Base-by-base conservation (phyloP, 371 early-diverging fungal species). In the Mortierella sp. region DNA sequence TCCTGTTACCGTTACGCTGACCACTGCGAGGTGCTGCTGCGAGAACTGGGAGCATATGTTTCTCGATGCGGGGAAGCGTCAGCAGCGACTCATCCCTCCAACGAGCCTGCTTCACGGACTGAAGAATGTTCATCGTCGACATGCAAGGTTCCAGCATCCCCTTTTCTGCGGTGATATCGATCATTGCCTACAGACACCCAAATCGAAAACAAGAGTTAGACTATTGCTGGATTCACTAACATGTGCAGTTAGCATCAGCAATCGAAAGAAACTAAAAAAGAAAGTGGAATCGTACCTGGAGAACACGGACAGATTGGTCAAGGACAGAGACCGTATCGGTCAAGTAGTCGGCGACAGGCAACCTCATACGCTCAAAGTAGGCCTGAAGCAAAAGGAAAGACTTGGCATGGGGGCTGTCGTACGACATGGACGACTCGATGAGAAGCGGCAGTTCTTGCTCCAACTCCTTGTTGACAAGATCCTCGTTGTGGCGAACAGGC, bases 401-500 rank as follows among this genome's bases (percentile, higher is more conserved):
- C 88, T 98, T 98, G 57, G 95, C 94, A 79, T 97, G 97, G 8
- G 98, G 97, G 73, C 92, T 93, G 67, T 92, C 95, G 78, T 92
- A 96, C 21, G 90, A 84, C 61, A 90, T 90, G 11, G 90, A 82
- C 2, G 88, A 88, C 28, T 88, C 83, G 11, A 93, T 90, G 37
- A 90, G 75, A 76, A 91, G 91, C 0, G 92, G 93, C 37, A 95
- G 83, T 34, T 89, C 85, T 64, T 91, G 91, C 72, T 94, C 95
- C 24, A 95, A 89, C 74, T 94, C 94, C 76, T 92, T 91, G 86
- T 97, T 98, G 73, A 94, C 87, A 26, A 95, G 57, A 83, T 98
- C 97, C 81, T 98, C 98, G 82, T 97, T 96, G 83, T 97, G 98
- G 5, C 98, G 93, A 5, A 97, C 97, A 0, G 98, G 97, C 10